Evolutionary conservation across 805 yeast species (phyloP), one percentile per base, ranked within the genome.

Genomic region (Spathaspora sp.): DNA sequence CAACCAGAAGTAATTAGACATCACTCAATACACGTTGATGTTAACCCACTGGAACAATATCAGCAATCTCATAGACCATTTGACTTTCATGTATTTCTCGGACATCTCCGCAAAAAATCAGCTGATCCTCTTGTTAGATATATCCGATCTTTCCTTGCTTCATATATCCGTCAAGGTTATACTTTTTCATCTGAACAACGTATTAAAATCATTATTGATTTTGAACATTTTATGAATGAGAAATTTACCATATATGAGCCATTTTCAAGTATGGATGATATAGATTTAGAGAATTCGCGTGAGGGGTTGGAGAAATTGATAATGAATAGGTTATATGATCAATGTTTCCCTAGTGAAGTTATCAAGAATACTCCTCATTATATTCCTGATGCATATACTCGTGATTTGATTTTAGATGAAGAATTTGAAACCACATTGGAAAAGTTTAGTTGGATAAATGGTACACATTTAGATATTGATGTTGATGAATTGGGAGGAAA

Each of bases 261-360:
- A 1, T 93, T 94, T 65, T 77, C 81, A 19, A 70, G 80, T 2
- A 77, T 89, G 73, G 73, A 68, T 43, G 83, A 82, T 16, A 79
- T 76, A 2, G 74, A 75, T 18, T 69, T 88, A 48, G 83, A 77
- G 39, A 90, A 92, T 62, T 85, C 96, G 2, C 73, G 85, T 57
- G 97, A 91, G 59, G 99, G 99, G 0, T 76, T 94, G 60, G 99
- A 94, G 67, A 94, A 94, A 66, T 76, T 94, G 43, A 77, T 96
- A 9, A 89, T 92, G 96, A 92, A 93, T 51, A 77, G 96, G 56
- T 68, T 96, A 2, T 92, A 90, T 65, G 75, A 76, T 1, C 81
- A 80, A 50, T 86, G 93, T 29, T 96, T 87, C 62, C 83, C 97
- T 0, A 97, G 98, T 0, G 80, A 76, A 44, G 78, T 81, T n/a